phyloP scores from a whole-genome alignment of 768 basidiomycete species.

The Steccherinum ochraceum region DNA sequence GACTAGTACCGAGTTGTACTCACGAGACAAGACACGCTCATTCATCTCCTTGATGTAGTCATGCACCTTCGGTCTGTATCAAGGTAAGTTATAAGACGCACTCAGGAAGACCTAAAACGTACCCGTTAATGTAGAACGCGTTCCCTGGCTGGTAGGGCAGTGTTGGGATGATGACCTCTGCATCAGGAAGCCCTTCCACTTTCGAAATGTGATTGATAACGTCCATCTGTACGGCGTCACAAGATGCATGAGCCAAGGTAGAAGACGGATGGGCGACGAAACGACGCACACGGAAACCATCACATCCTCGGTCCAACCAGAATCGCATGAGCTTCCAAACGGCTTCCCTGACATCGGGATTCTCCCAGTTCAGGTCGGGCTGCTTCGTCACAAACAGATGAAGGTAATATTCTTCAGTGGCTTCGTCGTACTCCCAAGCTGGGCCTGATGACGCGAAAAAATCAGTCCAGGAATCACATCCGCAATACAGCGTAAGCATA shows the following conservation, averaged over 20 bases:
- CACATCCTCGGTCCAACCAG: slow-evolving; percentile 70
- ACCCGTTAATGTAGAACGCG: slow-evolving; percentile 57
- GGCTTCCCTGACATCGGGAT: slow-evolving; percentile 44
- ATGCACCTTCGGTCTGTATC: slow-evolving; percentile 61
- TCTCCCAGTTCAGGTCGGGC: slow-evolving; percentile 78
- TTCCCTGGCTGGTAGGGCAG: slow-evolving; percentile 49
- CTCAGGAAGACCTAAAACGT: no score
- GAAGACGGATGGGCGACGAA: no score
- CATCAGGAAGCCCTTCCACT: slow-evolving; percentile 57
- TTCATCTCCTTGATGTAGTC: slow-evolving; percentile 67
- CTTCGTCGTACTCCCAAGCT: slow-evolving; percentile 65
- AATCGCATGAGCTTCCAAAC: slow-evolving; percentile 63
- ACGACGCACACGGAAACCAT: slow-evolving; percentile 61
- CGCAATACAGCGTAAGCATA: slow-evolving; percentile 9
- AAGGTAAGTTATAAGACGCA: no score
- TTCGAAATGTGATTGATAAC: slow-evolving; percentile 69
- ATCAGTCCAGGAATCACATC: slow-evolving; percentile 29
- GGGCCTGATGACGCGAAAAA: neutral
- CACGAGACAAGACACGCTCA: slow-evolving; percentile 50
- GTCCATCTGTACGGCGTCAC: slow-evolving; percentile 57
- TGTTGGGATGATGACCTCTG: slow-evolving; percentile 45
- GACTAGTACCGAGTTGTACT: no score
- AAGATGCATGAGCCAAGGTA: no score
- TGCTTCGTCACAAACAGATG: slow-evolving; percentile 63
- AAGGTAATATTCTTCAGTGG: slow-evolving; percentile 65